Evolutionary conservation across 192 early-diverging fungal species (phyloP), one percentile per base, ranked within the genome.

Genomic region (Coemansia biformis): DNA sequence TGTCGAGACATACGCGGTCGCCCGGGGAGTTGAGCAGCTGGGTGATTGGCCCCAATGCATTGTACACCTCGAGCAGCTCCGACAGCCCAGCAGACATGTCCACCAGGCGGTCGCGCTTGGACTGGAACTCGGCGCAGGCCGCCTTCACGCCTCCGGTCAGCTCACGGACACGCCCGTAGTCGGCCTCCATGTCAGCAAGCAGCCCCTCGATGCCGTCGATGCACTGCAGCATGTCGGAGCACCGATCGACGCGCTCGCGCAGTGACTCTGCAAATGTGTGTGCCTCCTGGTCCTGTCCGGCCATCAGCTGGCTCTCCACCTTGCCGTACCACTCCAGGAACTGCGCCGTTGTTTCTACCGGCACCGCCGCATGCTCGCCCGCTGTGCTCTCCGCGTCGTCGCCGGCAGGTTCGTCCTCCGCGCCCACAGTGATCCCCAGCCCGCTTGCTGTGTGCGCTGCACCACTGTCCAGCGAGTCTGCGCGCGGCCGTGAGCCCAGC

Each of bases 301-400:
- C 55, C 43, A 92, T 89, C 83, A 94, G 86, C 34, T 86, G 81
- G 26, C 69, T 55, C 59, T 96, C 91, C 6, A 88, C 80, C 10
- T 45, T 53, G 14, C 87, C 76, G 70, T 93, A 94, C 96, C 96
- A 99, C 51, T 90, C 85, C 46, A 96, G 81, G 48, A 99, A 99
- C 75, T 97, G 85, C 22, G 92, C 88, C 0, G 87, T 84, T 2
- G 84, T 96, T 39, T 92, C 85, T 32, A 97, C 86, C 2, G 87
- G 78, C 60, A 71, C 77, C 12, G 58, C 38, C 21, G 16, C 24
- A 67, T 21, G 31, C 29, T 10, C 40, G 6, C 7, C 23, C 15
- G 15, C 5, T 17, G 26, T 6, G 26, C 1, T 30, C 14, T 3
- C 1, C 24, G 1, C 11, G 42, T 5, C 26, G 23, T 1, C 42